Evolutionary conservation across 208 protist species (phyloP).

Genomic region (Entamoeba dispar): DNA sequence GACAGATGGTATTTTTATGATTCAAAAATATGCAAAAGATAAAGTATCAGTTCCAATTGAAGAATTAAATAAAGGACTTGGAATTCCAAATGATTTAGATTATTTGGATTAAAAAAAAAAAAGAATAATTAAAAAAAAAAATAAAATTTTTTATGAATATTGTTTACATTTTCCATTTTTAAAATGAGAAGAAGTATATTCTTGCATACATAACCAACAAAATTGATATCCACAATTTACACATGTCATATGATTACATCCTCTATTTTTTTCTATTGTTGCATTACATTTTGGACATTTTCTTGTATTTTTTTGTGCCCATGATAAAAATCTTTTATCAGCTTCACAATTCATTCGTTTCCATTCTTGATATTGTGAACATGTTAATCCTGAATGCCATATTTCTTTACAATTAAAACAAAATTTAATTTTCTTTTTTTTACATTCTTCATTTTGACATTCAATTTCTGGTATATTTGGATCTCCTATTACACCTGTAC

Average conservation of each 20-base stretch:
- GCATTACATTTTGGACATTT: not conserved
- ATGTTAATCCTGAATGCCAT: not conserved
- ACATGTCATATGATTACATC: constrained; percentile 9
- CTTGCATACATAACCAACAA: not conserved
- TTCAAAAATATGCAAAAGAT: not conserved
- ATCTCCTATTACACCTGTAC: not conserved
- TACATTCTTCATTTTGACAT: not conserved
- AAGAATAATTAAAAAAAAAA: no score
- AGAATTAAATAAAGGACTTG: not conserved
- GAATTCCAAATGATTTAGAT: constrained; percentile 10
- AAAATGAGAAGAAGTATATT: not conserved
- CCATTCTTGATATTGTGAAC: not conserved
- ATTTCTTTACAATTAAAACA: not conserved
- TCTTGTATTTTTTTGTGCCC: not conserved
- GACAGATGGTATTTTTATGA: constrained; percentile 7
- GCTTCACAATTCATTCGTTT: not conserved
- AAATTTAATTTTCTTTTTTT: not conserved
- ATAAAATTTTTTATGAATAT: not conserved
- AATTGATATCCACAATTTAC: not conserved
- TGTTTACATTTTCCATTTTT: not conserved
- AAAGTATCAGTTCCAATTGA: not conserved
- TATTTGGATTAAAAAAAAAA: not conserved
- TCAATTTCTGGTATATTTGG: not conserved
- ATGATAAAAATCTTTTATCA: not conserved
- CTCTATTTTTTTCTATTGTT: constrained; percentile 8